Conservation (phyloP, 306 rosid species). For the Pachyrhizus erosus region DNA sequence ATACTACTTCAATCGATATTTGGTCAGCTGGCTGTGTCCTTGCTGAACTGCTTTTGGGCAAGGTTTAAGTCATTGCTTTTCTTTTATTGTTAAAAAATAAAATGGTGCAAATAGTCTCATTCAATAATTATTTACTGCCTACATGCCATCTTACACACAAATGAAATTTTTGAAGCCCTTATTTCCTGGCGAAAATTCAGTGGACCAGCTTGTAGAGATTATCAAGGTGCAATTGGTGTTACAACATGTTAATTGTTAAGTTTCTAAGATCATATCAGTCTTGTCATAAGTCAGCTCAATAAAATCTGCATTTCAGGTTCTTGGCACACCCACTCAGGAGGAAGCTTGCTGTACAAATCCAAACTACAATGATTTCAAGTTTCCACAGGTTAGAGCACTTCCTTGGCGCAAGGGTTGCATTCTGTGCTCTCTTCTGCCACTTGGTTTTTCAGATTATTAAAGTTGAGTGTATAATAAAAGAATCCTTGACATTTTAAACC, state of each 20-base stretch:
- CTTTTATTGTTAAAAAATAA: constrained; percentile 9
- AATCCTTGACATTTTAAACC: constrained; percentile 26
- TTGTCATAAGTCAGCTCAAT: constrained; percentile 15
- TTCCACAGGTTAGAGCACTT: constrained; percentile 46
- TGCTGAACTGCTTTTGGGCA: constrained; percentile 52
- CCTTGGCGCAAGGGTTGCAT: constrained; percentile 83
- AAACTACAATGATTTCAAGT: constrained; percentile 73
- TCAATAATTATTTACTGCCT: not conserved
- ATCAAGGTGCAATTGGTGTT: constrained; percentile 61
- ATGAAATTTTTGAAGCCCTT: constrained; percentile 62
- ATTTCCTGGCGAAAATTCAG: constrained; percentile 86
- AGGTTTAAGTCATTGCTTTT: constrained; percentile 35
- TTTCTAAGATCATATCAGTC: constrained; percentile 26
- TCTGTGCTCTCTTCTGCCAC: not conserved
- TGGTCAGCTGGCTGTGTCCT: constrained; percentile 52
- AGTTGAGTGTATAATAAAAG: constrained; percentile 26
- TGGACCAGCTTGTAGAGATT: constrained; percentile 88
- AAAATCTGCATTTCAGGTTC: constrained; percentile 58
- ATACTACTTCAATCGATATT: constrained; percentile 48
- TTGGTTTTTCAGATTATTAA: constrained; percentile 13
- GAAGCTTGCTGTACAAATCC: constrained; percentile 88
- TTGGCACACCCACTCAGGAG: constrained; percentile 87
- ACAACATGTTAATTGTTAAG: not conserved
- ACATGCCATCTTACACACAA: constrained; percentile 26
- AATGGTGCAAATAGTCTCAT: constrained; percentile 14